Evolutionary conservation across 805 yeast genomes (phyloP), one percentile per base, ranked within the genome.

Genomic region (Metschnikowia proteae): DNA sequence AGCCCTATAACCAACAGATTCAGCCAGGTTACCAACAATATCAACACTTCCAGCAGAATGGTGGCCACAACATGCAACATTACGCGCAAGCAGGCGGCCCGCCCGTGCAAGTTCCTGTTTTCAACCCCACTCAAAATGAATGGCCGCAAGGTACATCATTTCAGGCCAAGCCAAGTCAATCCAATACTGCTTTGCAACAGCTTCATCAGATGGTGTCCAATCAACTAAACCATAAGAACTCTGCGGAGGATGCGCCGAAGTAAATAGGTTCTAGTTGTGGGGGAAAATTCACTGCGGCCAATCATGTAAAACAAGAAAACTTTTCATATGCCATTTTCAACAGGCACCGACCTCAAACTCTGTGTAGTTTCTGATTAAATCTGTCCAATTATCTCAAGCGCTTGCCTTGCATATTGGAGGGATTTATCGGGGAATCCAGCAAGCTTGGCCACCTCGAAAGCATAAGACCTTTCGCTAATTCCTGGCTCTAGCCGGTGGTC

Each of bases 361-460:
- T 17, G 17, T 17, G 17, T 17, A 17, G 17, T 17, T 17, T n/a
- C 23, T 7, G 3, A 7, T 10, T 29, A 37, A 30, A 25, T 29
- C 11, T 8, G 23, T 5, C 7, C 5, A 10, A 43, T 34, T 32
- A 23, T 17, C 29, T 34, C 41, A 11, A 52, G 64, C 13, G 72
- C 71, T 13, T 62, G 53, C 30, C 59, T 55, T 1, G 95, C 96
- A 34, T 73, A 66, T 0, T 65, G 51, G 13, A 88, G 57, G 1
- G 89, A 88, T 3, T 64, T 62, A 6, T 54, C 53, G 0, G 96
- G 96, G 54, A 88, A 84, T 0, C 95, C 95, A 0, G 96, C 95
- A 59, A 82, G 66, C 57, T 77, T 74, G 0, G 96, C 96, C 8
- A 88, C 85, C 46, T 79, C 81, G 9, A 88, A 63, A 1, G 96